Conservation (phyloP, 1,284 basidiomycete genomes). For the Irpex sp. region DNA sequence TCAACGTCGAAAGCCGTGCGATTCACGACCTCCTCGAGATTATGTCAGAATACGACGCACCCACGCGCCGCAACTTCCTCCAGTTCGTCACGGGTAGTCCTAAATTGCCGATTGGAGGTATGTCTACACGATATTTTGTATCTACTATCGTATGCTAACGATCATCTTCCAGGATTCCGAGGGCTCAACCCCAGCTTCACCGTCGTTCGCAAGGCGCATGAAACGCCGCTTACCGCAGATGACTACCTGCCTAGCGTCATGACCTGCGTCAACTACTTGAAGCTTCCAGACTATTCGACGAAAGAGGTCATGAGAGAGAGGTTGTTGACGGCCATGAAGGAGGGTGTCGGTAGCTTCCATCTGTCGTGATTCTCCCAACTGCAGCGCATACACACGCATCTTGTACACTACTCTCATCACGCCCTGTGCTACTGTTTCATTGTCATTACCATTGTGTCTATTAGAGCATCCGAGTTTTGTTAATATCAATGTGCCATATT, state of each 20-base stretch:
- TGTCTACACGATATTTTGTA: slow-evolving; percentile 18
- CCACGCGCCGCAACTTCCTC: slow-evolving; percentile 82
- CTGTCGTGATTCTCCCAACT: slow-evolving; percentile 58
- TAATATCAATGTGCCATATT: background rate
- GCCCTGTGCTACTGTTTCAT: slow-evolving; percentile 6
- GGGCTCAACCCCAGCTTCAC: slow-evolving; percentile 93
- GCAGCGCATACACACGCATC: background rate
- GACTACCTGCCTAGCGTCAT: slow-evolving; percentile 97
- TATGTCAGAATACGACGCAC: slow-evolving; percentile 77
- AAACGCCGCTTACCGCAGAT: slow-evolving; percentile 85
- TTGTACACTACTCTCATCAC: slow-evolving; percentile 10
- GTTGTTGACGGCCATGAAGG: slow-evolving; percentile 77
- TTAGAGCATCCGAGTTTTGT: slow-evolving; percentile 3
- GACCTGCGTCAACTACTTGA: slow-evolving; percentile 98
- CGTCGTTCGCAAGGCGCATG: slow-evolving; percentile 96
- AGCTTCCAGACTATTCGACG: slow-evolving; percentile 89
- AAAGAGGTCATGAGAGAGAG: slow-evolving; percentile 81
- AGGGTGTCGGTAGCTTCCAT: slow-evolving; percentile 94
- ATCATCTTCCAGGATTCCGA: slow-evolving; percentile 73
- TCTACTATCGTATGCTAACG: background rate
- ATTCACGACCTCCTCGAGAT: slow-evolving; percentile 87
- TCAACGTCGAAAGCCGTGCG: slow-evolving; percentile 89
- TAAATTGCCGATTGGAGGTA: slow-evolving; percentile 90
- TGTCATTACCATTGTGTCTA: slow-evolving; percentile 10
- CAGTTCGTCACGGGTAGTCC: slow-evolving; percentile 98